Base-by-base conservation (phyloP, 2,329 filamentous ascomycete species). In the Sporothrix phasma region DNA sequence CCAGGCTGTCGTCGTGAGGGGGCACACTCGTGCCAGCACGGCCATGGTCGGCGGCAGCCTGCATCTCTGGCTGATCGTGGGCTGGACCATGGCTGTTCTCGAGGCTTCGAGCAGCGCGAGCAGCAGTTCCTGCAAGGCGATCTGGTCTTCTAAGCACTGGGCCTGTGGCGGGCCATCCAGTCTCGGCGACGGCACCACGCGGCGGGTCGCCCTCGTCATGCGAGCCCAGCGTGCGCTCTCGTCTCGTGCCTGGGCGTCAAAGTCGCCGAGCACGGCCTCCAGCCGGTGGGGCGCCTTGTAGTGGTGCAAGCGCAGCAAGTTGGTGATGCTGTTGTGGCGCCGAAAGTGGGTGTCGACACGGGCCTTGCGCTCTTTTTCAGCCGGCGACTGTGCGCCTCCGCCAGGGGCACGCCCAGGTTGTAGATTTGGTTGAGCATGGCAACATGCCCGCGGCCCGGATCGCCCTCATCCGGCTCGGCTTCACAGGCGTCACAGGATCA, bases 371-470 rank as follows among this genome's bases (percentile, higher is more conserved):
- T 65, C 67, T 3, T 69, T 69, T 8, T 65, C 54, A 1, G 61
- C 46, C 0, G 70, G 71, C 7, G 69, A 70, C 22, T 69, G 65
- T 13, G 17, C 63, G 7, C 46, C 29, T 71, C 69, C 3, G 68
- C 64, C 1, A 72, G 45, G 3, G 26, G 22, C n/a, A 74, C 59
- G 19, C 69, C 72, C 1, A 75, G 63, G 17, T 67, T 68, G 54
- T 73, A 74, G 5, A 67, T 63, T 10, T 41, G 41, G 54, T 75
- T 74, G 5, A 75, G 63, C 3, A 53, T 17, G 0, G 64, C 64
- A 11, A 73, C 66, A 13, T 69, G 67, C 15, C 61, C 41, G 10
- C 68, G 67, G 49, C 71, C 65, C 0, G 63, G 63, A 22, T 60
- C 64, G 6, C 51, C 45, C 41, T 56, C 61, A 43, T 66, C 66